These are phyloP conservation scores for Colletotrichum somersetense DNA, from an alignment of 2,329 filamentous ascomycete genomes.

Conservation along the genomic window DNA sequence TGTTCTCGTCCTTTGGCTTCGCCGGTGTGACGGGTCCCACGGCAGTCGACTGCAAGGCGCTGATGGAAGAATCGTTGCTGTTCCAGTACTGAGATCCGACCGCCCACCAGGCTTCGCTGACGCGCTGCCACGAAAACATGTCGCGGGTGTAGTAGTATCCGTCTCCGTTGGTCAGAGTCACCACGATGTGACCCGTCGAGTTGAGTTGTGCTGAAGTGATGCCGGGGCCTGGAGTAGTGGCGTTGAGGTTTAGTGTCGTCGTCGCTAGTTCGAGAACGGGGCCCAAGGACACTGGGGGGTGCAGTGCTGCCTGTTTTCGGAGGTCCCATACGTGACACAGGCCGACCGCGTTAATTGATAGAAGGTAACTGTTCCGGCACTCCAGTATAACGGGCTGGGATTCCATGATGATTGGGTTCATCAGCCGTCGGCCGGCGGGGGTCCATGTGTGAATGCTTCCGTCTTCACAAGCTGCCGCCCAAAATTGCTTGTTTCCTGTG, in stretches of 20 bases:
- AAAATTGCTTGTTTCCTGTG: conserved; percentile 90
- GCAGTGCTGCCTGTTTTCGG: conserved; percentile 83
- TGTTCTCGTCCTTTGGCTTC: conserved; percentile 60
- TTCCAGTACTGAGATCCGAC: conserved; percentile 99
- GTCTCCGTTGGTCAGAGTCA: conserved; percentile 95
- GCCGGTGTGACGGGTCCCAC: conserved; percentile 68
- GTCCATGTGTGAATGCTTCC: conserved; percentile 93
- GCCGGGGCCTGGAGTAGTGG: conserved; percentile 80
- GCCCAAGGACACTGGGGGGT: conserved; percentile 89
- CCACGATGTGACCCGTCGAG: conserved; percentile 84
- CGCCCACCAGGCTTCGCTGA: conserved; percentile 99
- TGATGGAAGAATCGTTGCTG: conserved; percentile 90
- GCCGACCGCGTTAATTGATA: conserved; percentile 90
- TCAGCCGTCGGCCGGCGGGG: conserved; percentile 85
- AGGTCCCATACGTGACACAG: conserved; percentile 96
- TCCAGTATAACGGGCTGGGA: conserved; percentile 95
- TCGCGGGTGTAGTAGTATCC: conserved; percentile 89
- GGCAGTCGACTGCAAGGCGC: conserved; percentile 80
- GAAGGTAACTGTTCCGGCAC: conserved; percentile 87
- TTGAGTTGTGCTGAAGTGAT: conserved; percentile 94
- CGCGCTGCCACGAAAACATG: conserved; percentile 92
- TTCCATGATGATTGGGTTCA: conserved; percentile 89
- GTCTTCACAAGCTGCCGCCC: conserved; percentile 94
- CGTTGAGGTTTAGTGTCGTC: conserved; percentile 81
- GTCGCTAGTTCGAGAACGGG: conserved; percentile 90